Evolutionary conservation across 306 rosid species (phyloP).

Genomic region (Sphenostylis stenocarpa): DNA sequence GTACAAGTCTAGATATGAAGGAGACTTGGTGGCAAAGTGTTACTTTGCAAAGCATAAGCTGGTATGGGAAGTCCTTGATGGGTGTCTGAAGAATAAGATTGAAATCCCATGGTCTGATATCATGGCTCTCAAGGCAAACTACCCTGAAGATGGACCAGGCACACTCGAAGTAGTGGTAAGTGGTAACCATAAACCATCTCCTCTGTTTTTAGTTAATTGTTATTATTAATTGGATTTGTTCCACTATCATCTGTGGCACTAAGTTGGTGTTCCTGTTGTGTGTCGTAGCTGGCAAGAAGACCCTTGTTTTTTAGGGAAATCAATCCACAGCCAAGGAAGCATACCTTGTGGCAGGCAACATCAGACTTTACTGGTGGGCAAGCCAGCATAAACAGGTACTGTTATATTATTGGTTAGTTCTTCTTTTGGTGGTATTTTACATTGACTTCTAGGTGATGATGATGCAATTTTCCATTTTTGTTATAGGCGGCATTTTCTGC

Average conservation of each 20-base stretch:
- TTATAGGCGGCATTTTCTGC: conserved; percentile 66
- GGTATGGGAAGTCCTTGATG: conserved; percentile 94
- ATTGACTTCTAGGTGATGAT: background rate
- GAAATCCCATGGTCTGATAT: conserved; percentile 95
- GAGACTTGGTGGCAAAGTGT: conserved; percentile 86
- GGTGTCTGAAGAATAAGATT: conserved; percentile 85
- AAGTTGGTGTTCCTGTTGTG: conserved; percentile 29
- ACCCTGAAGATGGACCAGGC: conserved; percentile 76
- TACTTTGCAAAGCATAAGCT: conserved; percentile 88
- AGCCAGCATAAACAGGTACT: conserved; percentile 67
- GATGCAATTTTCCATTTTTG: conserved; percentile 20
- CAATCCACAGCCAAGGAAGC: conserved; percentile 92
- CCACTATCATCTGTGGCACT: conserved; percentile 9
- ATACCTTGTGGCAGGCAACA: conserved; percentile 88
- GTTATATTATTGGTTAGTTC: background rate
- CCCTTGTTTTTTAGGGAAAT: conserved; percentile 85
- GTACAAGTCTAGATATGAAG: conserved; percentile 83
- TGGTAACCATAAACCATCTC: background rate
- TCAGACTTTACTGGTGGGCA: conserved; percentile 82
- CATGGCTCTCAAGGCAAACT: conserved; percentile 71
- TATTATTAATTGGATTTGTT: background rate
- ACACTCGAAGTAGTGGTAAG: conserved; percentile 67
- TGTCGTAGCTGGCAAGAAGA: conserved; percentile 68
- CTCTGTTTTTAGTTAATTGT: background rate
- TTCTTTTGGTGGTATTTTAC: background rate